Base-by-base conservation (phyloP, 1,284 basidiomycete species). In the Trichosporon coremiiforme region DNA sequence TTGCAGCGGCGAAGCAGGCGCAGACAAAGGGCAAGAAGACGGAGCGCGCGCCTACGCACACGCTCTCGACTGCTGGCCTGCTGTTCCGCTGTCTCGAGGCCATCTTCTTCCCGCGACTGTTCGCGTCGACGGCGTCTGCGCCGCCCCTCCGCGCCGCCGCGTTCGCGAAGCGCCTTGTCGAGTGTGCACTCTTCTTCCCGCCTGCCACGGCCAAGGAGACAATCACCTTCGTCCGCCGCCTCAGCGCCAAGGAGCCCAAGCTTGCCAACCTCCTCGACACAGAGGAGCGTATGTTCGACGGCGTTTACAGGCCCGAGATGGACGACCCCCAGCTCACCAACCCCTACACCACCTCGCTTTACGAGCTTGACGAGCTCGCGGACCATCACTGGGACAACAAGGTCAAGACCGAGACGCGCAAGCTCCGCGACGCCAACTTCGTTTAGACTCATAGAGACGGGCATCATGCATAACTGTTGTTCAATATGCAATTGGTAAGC, bases 111-210 rank as follows among this genome's bases (percentile, higher is more conserved):
- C 73, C 89, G 86, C 71, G 88, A 87, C 76, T 86, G 86, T 65
- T 85, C 86, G 75, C 88, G 45, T 31, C 67, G n/a, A 82, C 84
- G 69, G 79, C 87, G 50, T 73, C 82, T 73, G 83, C 89, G 2
- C 89, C 94, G 2, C 87, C 92, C 15, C 91, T 90, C 86, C 90
- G 94, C 73, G 87, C 89, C 29, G 93, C 94, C 22, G 93, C 95
- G 1, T 98, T 99, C 81, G 88, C 91, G 68, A 98, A 98, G 84
- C 91, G 97, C 31, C 86, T 99, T 50, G 85, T 94, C 33, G 88
- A 88, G 64, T 90, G 90, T 29, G 89, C 90, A 12, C 85, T 98
- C 63, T 89, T 91, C 77, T 93, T 94, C 88, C 89, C 95, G 0
- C 86, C 92, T 1, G 77, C 83, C 1, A 87, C 88, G 10, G 88